phyloP scores from a whole-genome alignment of 495 filamentous ascomycete genomes.

The Viridothelium virens region DNA sequence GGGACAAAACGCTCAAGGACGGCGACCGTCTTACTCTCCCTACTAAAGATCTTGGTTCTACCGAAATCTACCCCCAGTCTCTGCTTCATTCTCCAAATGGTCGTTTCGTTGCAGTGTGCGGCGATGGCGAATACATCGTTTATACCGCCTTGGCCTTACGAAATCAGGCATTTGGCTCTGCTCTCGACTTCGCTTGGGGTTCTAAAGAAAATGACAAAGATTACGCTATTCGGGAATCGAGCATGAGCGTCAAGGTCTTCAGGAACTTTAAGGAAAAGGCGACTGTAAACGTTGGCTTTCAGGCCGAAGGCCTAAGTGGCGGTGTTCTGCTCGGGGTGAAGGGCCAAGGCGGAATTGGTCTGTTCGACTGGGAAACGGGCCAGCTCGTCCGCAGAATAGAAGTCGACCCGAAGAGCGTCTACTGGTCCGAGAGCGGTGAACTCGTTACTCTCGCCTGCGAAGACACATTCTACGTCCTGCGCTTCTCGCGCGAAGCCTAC shows the following conservation, averaged over 20 bases:
- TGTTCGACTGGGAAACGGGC: slow-evolving; percentile 94
- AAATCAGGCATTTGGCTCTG: slow-evolving; percentile 94
- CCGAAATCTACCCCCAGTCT: slow-evolving; percentile 93
- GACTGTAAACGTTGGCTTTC: slow-evolving; percentile 85
- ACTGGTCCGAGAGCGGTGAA: slow-evolving; percentile 96
- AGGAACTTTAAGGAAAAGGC: slow-evolving; percentile 92
- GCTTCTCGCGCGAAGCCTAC: slow-evolving; percentile 84
- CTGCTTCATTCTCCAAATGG: slow-evolving; percentile 95
- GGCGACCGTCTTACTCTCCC: slow-evolving; percentile 75
- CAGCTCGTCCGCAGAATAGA: slow-evolving; percentile 88
- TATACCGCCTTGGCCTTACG: slow-evolving; percentile 96
- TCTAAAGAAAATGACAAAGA: slow-evolving; percentile 98
- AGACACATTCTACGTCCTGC: slow-evolving; percentile 88
- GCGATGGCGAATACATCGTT: slow-evolving; percentile 96
- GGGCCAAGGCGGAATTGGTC: slow-evolving; percentile 85
- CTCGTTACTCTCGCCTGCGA: slow-evolving; percentile 89
- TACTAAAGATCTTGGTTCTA: slow-evolving; percentile 88
- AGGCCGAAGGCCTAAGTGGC: slow-evolving; percentile 82
- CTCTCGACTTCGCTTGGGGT: slow-evolving; percentile 94
- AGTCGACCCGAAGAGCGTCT: slow-evolving; percentile 81
- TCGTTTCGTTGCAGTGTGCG: slow-evolving; percentile 92
- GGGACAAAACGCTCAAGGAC: slow-evolving; percentile 76
- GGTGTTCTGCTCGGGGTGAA: slow-evolving; percentile 92
- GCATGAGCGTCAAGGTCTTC: slow-evolving; percentile 90
- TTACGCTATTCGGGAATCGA: slow-evolving; percentile 89